Conservation (phyloP, 1,139 yeast species). For the Debaryomycetaceae sp. region DNA sequence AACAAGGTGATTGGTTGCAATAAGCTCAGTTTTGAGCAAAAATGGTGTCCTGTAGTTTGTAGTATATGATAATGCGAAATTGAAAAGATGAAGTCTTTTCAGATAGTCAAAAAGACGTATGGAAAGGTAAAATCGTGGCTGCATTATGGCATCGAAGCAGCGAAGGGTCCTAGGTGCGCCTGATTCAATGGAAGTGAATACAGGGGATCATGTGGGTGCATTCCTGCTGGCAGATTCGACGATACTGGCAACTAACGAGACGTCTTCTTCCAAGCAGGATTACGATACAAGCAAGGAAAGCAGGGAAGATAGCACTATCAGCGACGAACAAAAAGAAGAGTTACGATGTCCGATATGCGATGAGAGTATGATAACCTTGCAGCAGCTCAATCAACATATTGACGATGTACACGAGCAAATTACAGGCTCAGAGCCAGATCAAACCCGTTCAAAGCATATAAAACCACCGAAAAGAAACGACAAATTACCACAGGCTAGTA, state of each 20-base stretch:
- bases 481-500: not conserved
- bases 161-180: not conserved
- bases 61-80: not conserved
- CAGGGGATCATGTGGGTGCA: not conserved
- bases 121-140: not conserved
- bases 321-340: not conserved
- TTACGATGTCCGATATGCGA: constrained; percentile 67
- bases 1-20: not conserved
- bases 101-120: too few relatives aligned
- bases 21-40: too few relatives aligned
- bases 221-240: not conserved
- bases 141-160: not conserved
- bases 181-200: not conserved
- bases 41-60: too few relatives aligned
- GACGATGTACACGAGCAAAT: constrained; percentile 38
- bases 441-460: not conserved
- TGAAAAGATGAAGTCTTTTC: not conserved
- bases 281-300: not conserved
- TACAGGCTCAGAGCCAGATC: not conserved
- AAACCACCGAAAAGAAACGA: not conserved
- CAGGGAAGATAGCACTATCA: not conserved
- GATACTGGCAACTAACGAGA: not conserved
- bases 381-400: constrained; percentile 65
- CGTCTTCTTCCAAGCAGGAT: not conserved
- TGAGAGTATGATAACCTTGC: constrained; percentile 54